Evolutionary conservation across 2,329 filamentous ascomycete species (phyloP), one percentile per base, ranked within the genome.

Genomic region (Talaromyces funiculosus): DNA sequence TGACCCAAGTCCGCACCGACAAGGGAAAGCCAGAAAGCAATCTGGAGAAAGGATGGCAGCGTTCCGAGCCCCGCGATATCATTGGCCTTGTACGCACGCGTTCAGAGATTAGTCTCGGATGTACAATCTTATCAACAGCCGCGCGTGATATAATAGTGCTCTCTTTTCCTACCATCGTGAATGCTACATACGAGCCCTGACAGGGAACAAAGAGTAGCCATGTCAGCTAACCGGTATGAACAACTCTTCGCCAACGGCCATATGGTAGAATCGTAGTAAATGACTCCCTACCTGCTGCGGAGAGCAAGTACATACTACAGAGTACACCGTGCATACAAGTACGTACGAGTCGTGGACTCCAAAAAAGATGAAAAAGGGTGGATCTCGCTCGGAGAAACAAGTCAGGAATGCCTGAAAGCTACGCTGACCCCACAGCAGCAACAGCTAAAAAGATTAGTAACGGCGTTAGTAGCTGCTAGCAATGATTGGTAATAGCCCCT

Each of bases 381-480:
- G 43, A 29, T 29, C 14, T 14, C 24, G 16, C 35, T 16, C 24
- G 24, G n/a, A 45, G 29, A 47, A n/a, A 29, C 24, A 47, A 26
- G 53, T 6, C 18, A 42, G 38, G 53, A 56, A 43, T 56, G 53
- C 37, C n/a, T 43, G 37, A 43, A 56, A 33, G 37, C 53, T 20
- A 56, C 35, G n/a, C 29, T 33, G 38, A 16, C 26, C 43, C 43
- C 22, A 16, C 6, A n/a, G 37, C n/a, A 4, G n/a, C 4, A 18
- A 20, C 24, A n/a, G 20, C 42, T 7, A 40, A 45, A 22, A 29
- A 47, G 22, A 29, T 47, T 29, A 29, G 5, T 47, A 26, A 47
- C 14, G 22, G 4, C 2, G 4, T 24, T 12, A 10, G 40, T 3
- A 22, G 40, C 38, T 22, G 40, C 42, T 42, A 20, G 12, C 10